A percentile compares a stretch with the other conserved stretches of the same genome.
Conservation (phyloP, 2,329 filamentous ascomycete genomes). For the Colletotrichum musae region DNA sequence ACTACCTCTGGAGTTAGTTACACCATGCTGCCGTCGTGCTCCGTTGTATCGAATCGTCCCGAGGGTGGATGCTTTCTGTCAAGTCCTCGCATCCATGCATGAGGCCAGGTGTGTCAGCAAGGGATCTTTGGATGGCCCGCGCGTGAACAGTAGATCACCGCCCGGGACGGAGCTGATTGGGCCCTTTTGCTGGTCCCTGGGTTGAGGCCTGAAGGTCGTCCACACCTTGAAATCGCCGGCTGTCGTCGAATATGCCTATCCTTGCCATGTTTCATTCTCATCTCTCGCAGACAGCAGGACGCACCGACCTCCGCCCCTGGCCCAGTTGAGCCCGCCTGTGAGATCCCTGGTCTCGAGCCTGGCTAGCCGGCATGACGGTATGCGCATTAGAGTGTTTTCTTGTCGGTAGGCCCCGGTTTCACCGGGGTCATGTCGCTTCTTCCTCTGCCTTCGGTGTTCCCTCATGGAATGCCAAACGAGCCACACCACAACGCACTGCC, state of each 20-base stretch:
- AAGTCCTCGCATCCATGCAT: conserved; percentile 36
- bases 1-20: not conserved
- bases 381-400: conserved; percentile 39
- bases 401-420: conserved; percentile 44
- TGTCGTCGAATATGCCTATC: conserved; percentile 16
- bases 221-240: conserved; percentile 12
- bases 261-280: conserved; percentile 40
- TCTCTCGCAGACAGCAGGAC: conserved; percentile 28
- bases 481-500: conserved; percentile 6
- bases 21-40: conserved; percentile 8
- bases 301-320: conserved; percentile 11
- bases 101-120: conserved; percentile 20
- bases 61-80: conserved; percentile 31
- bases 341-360: conserved; percentile 31
- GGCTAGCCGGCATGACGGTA: conserved; percentile 34
- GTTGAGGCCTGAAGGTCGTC: not conserved
- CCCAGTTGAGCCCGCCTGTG: not conserved
- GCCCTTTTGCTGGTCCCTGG: not conserved
- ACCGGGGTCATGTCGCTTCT: conserved; percentile 33
- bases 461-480: conserved; percentile 17
- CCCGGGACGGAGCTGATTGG: conserved; percentile 17
- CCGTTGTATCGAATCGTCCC: conserved; percentile 24
- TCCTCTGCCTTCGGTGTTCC: conserved; percentile 12
- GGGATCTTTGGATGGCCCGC: conserved; percentile 29
- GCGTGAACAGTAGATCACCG: conserved; percentile 36